phyloP scores from a whole-genome alignment of 257 asterid species.

The Solanum habrochaites region DNA sequence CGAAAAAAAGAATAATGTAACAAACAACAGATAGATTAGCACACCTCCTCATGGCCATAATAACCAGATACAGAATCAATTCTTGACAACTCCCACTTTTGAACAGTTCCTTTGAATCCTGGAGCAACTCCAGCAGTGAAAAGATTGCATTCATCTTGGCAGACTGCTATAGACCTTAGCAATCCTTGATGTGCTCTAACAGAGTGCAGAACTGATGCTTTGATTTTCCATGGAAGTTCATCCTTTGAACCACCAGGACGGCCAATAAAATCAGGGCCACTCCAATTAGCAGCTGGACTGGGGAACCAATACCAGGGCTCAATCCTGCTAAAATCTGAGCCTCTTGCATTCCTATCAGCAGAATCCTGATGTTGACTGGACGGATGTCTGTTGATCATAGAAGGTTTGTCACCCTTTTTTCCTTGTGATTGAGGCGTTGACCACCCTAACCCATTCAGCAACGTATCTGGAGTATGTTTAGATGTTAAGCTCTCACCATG shows the following conservation, averaged over 20 bases:
- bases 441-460: constrained; percentile 81
- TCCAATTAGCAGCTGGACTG: constrained; percentile 58
- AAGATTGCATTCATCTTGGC: constrained; percentile 70
- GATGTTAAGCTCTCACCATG: constrained; percentile 38
- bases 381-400: constrained; percentile 18
- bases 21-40: constrained; percentile 8
- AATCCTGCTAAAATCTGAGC: constrained; percentile 35
- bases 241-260: constrained; percentile 77
- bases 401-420: constrained; percentile 32
- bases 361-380: constrained; percentile 34
- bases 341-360: constrained; percentile 27
- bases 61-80: constrained; percentile 67
- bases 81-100: constrained; percentile 81
- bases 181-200: constrained; percentile 93
- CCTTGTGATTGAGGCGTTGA: constrained; percentile 78
- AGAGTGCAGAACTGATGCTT: constrained; percentile 77
- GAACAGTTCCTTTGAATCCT: constrained; percentile 92
- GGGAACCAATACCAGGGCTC: constrained; percentile 99
- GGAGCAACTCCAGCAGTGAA: constrained; percentile 96
- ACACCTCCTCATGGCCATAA: constrained; percentile 95
- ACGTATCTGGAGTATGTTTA: constrained; percentile 45
- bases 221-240: constrained; percentile 92
- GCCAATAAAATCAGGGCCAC: constrained; percentile 54
- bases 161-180: constrained; percentile 80
- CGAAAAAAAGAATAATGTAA: neutral